A percentile compares a stretch with the other conserved stretches of the same genome.
These are phyloP conservation scores for Epichloe hybrida DNA, from an alignment of 2,329 filamentous ascomycete genomes.

Conservation along the genomic window DNA sequence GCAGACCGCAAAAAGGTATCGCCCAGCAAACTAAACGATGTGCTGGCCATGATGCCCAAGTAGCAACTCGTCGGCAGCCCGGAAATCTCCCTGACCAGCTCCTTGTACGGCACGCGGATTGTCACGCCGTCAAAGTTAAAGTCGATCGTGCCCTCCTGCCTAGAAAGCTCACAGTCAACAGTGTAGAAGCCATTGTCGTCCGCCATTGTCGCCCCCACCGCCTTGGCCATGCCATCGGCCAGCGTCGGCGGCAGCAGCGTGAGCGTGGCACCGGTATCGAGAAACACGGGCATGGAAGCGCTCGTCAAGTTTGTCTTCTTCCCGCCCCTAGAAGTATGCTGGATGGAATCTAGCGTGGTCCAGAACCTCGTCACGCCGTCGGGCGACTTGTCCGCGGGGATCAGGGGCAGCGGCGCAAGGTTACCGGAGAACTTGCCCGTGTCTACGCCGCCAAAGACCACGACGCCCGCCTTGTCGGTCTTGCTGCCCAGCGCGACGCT, in stretches of 20 bases:
- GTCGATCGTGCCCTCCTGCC: conserved; percentile 29
- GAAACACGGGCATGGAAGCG: conserved; percentile 41
- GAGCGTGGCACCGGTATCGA: conserved; percentile 59
- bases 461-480: conserved; percentile 44
- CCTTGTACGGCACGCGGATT: conserved; percentile 34
- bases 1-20: conserved; percentile 41
- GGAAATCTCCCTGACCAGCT: conserved; percentile 25
- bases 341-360: conserved; percentile 33
- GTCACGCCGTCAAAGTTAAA: conserved; percentile 35
- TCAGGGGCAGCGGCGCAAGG: conserved; percentile 48
- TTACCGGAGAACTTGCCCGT: conserved; percentile 47
- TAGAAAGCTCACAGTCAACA: conserved; percentile 30
- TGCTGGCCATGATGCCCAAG: conserved; percentile 34
- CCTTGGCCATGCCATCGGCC: conserved; percentile 32
- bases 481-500: conserved; percentile 52
- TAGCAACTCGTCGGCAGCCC: conserved; percentile 25
- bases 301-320: conserved; percentile 17
- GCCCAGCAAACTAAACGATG: conserved; percentile 35
- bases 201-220: conserved; percentile 30
- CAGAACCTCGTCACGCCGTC: conserved; percentile 40
- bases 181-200: conserved; percentile 31
- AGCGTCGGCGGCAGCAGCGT: conserved; percentile 50
- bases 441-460: conserved; percentile 57
- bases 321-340: conserved; percentile 24
- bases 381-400: conserved; percentile 39